Evolutionary conservation across 2,329 filamentous ascomycete species (phyloP), one percentile per base, ranked within the genome.

Genomic region (Aspergillus carbonarius): DNA sequence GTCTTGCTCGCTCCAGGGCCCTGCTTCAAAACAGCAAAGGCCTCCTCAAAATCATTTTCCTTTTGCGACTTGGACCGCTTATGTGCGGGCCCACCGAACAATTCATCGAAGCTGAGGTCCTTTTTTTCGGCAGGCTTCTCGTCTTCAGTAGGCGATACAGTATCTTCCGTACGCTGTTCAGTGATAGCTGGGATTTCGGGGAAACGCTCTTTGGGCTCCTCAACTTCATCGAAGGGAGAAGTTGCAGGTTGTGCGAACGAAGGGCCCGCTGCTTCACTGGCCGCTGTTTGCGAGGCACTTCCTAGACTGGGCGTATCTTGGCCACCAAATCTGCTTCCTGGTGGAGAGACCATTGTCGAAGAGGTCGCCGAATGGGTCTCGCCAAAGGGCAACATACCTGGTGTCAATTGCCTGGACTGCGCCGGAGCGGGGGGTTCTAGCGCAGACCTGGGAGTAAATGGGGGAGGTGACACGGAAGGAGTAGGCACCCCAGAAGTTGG

Each of bases 341-440:
- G 88, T 20, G 89, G 88, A 23, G 90, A 91, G 7, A 88, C 88
- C 74, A 89, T 89, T 27, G 90, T 88, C 15, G 92, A 95, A 18
- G 91, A 92, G 57, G 86, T 88, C 55, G 90, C 78, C 2, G 90
- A 91, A 60, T 90, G 88, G 50, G 83, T 79, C 49, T 87, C 81
- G 46, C 81, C 79, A 66, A 96, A 86, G 5, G 91, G 90, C 49
- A 93, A 78, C 72, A 90, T 89, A 69, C 85, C 88, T 5, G 92
- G 90, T 58, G 84, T 92, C 62, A 93, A 87, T 72, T 96, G 92
- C 59, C 88, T 83, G 20, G 89, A 90, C 72, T 89, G 87, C 13
- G 89, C 84, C 20, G 88, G 87, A 30, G 89, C 81, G 37, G 88
- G 85, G 18, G 81, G 80, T 49, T 72, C 71, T 34, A 60, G 50